These are phyloP conservation scores for Saraca asoca DNA, from an alignment of 331 rosid species.

Conservation along the genomic window DNA sequence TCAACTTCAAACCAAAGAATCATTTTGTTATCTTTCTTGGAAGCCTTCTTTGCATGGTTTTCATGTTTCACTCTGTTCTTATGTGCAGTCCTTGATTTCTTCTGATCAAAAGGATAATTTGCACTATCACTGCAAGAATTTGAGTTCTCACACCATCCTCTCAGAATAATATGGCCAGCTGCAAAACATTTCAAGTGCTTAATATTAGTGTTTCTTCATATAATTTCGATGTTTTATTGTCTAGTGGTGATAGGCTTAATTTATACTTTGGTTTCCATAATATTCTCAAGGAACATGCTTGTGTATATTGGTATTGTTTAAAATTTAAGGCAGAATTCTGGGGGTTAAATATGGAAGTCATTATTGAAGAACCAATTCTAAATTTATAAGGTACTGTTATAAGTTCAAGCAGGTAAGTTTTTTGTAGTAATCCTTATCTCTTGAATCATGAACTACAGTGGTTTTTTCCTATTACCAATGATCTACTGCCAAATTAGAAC, in stretches of 20 bases:
- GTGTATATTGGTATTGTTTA: neutral
- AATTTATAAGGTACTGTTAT: neutral
- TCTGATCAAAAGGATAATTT: constrained; percentile 53
- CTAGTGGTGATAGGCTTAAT: constrained; percentile 1
- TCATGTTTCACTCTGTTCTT: constrained; percentile 68
- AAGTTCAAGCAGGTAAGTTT: constrained; percentile 3
- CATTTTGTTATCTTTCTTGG: constrained; percentile 63
- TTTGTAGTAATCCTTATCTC: neutral
- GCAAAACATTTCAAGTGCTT: constrained; percentile 42
- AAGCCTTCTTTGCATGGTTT: constrained; percentile 50
- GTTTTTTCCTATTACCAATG: neutral
- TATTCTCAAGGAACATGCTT: constrained; percentile 19
- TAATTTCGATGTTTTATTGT: constrained; percentile 11
- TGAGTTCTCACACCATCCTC: constrained; percentile 83
- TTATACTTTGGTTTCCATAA: constrained; percentile 1
- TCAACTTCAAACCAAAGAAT: constrained; percentile 95
- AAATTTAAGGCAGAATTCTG: neutral
- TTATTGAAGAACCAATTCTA: neutral
- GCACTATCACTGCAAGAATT: constrained; percentile 39
- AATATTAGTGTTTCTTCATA: constrained; percentile 14
- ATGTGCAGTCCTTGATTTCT: constrained; percentile 54
- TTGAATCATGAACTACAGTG: neutral
- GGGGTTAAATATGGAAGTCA: neutral
- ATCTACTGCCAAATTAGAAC: constrained; percentile 2
- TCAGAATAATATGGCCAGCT: constrained; percentile 94